A percentile compares a stretch with the other conserved stretches of the same genome.
Evolutionary conservation across 2,329 filamentous ascomycete genomes (phyloP).

Genomic region (Huntiella decipiens): DNA sequence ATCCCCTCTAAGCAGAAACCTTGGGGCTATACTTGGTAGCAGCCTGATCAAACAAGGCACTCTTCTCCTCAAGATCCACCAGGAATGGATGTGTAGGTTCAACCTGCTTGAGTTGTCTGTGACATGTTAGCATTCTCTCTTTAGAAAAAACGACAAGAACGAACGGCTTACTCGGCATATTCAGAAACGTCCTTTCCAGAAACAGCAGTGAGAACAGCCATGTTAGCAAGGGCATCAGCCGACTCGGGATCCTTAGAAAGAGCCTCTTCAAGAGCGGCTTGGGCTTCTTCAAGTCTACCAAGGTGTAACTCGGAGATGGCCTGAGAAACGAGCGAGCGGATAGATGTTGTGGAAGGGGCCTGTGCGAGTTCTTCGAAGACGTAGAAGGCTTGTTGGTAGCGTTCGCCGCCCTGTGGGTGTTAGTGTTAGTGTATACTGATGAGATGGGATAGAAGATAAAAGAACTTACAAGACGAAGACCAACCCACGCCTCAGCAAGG

Average conservation of each 20-base stretch:
- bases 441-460: neutral
- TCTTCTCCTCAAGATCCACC: constrained; percentile 65
- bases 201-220: constrained; percentile 60
- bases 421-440: constrained; percentile 12
- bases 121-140: constrained; percentile 5
- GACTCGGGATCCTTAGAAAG: constrained; percentile 53
- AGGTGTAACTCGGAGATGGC: constrained; percentile 84
- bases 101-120: constrained; percentile 27
- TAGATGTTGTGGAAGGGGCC: constrained; percentile 59
- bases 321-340: constrained; percentile 63
- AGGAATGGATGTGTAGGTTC: constrained; percentile 54
- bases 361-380: constrained; percentile 93
- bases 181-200: constrained; percentile 52
- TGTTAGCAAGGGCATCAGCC: constrained; percentile 62
- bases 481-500: constrained; percentile 88
- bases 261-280: constrained; percentile 68
- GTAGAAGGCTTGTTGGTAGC: constrained; percentile 93
- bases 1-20: constrained; percentile 23
- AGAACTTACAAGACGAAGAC: constrained; percentile 54
- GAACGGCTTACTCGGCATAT: constrained; percentile 37
- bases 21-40: constrained; percentile 75
- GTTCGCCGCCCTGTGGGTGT: constrained; percentile 57
- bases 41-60: constrained; percentile 67
- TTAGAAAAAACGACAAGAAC: too few species aligned
- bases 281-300: constrained; percentile 71